Evolutionary conservation across 768 basidiomycete genomes (phyloP), one percentile per base, ranked within the genome.

Genomic region (Gelatoporia subvermispora): DNA sequence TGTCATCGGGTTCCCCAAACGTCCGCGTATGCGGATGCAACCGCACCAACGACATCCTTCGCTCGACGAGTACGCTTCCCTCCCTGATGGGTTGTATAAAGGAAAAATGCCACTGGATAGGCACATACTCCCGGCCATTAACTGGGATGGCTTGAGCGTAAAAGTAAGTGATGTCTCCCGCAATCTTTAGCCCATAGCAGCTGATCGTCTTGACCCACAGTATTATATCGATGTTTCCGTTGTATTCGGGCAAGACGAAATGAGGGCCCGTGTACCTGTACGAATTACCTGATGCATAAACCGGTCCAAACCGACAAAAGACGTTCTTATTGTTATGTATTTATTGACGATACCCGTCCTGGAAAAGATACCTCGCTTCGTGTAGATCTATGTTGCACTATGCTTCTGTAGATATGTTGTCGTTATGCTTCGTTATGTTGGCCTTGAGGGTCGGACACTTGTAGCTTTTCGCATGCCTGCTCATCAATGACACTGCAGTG

Each of bases 191-290:
- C 23, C 25, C 4, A 37, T 7, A 1, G 13, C 20, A 41, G 53
- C 45, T 52, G 23, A 51, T 35, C 36, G 23, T 25, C 43, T 28
- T 40, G 16, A 13, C 2, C 35, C 54, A 10, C 57, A 88, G 86
- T 87, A 87, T 65, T 87, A 85, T 61, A 67, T 88, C 47, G 84
- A 87, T 49, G 72, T 85, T 25, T 82, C 82, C 43, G 84, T 88
- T 35, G 65, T 82, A 38, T 68, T 83, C 35, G 79, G 79, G 16
- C 77, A 81, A 56, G 82, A 86, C 56, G 76, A 79, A 50, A 63
- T 80, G 41, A 75, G 79, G 50, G 81, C 78, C 24, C 75, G 82
- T 24, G 67, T 87, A 48, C 84, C 83, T 4, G 69, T 88, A 38
- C 75, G 72, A 47, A 71, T 88, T 57, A 62, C 70, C 49, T 85